Percentiles rank a stretch among this genome's conserved stretches.
phyloP scores from a whole-genome alignment of 495 filamentous ascomycete species.

The Podospora sp. region DNA sequence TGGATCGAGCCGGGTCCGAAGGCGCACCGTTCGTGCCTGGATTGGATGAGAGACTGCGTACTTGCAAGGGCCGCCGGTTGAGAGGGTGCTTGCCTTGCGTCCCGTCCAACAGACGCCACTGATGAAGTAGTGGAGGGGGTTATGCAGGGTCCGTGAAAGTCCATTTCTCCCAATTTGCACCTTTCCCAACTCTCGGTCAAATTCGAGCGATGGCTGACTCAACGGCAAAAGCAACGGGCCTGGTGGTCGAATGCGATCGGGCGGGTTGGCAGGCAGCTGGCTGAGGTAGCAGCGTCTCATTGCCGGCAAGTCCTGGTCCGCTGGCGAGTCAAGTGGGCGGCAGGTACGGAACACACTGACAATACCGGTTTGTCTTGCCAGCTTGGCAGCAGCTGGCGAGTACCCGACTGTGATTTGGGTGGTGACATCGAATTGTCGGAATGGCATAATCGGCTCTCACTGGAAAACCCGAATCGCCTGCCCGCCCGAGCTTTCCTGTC shows the following conservation, averaged over 20 bases:
- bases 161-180: conserved; percentile 5
- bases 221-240: neutral
- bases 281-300: no score
- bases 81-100: conserved; percentile 16
- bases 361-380: conserved; percentile 1
- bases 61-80: conserved; percentile 14
- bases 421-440: conserved; percentile 36
- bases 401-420: conserved; percentile 9
- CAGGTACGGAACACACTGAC: neutral
- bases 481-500: neutral
- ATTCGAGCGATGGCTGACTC: conserved; percentile 20
- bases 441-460: conserved; percentile 31
- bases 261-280: no score
- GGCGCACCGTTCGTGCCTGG: conserved; percentile 16
- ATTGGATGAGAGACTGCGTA: conserved; percentile 6
- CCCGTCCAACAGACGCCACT: conserved; percentile 46
- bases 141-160: conserved; percentile 43
- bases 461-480: conserved; percentile 23
- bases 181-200: conserved; percentile 27
- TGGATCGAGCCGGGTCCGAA: conserved; percentile 2
- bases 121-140: conserved; percentile 39
- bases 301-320: no score
- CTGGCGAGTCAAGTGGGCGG: neutral
- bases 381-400: conserved; percentile 8
- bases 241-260: neutral